These are phyloP conservation scores for Penicillium sp. DNA, from an alignment of 2,329 filamentous ascomycete species.

Conservation along the genomic window DNA sequence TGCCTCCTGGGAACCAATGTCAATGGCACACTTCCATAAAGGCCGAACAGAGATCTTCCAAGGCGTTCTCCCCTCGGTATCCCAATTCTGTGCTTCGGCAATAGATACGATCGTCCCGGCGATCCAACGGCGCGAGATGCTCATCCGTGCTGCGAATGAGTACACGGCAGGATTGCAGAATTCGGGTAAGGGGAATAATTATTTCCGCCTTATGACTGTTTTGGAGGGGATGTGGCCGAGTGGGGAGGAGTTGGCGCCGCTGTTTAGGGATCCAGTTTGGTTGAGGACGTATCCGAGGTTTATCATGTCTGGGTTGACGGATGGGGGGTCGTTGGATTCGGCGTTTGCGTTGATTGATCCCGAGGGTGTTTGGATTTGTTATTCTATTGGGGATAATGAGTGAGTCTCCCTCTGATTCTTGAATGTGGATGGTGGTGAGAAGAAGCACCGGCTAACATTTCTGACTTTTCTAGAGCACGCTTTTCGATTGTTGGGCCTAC, in stretches of 20 bases:
- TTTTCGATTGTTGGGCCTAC: conserved; percentile 6
- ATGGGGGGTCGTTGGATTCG: conserved; percentile 9
- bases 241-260: background rate
- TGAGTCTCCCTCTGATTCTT: background rate
- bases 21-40: conserved; percentile 7
- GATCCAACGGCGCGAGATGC: background rate
- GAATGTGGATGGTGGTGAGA: no score
- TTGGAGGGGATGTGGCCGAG: conserved; percentile 3
- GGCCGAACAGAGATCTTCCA: conserved; percentile 6
- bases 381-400: conserved; percentile 9
- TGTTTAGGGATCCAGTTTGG: conserved; percentile 6
- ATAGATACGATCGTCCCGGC: background rate
- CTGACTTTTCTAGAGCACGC: conserved; percentile 5
- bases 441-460: background rate
- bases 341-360: conserved; percentile 12
- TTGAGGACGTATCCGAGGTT: conserved; percentile 6
- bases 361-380: conserved; percentile 2
- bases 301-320: conserved; percentile 7
- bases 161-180: conserved; percentile 4
- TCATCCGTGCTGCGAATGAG: conserved; percentile 6
- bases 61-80: background rate
- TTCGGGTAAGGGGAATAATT: conserved; percentile 3
- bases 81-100: background rate
- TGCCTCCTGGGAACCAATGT: conserved; percentile 7
- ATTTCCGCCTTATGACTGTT: conserved; percentile 4